phyloP scores from a whole-genome alignment of 352 stramenopile genomes.

The Peronospora destructor region DNA sequence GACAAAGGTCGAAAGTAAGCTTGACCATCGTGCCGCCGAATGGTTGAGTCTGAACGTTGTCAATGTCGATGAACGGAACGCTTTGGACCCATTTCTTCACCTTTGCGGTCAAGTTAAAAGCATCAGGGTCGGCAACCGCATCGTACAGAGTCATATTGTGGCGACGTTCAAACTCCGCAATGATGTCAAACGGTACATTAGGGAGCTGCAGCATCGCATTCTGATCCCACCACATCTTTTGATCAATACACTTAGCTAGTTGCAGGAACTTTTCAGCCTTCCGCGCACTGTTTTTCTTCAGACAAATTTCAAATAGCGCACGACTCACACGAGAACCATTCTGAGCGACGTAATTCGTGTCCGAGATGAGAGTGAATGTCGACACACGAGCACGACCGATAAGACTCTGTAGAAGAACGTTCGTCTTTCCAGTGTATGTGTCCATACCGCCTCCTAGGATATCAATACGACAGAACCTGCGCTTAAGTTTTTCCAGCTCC shows the following conservation, averaged over 20 bases:
- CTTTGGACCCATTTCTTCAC: conserved; percentile 60
- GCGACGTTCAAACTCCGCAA: conserved; percentile 73
- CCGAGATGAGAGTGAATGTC: conserved; percentile 96
- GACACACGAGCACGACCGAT: conserved; percentile 76
- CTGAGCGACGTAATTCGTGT: conserved; percentile 99
- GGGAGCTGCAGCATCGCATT: conserved; percentile 92
- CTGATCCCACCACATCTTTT: conserved; percentile 96
- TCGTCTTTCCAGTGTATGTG: conserved; percentile 91
- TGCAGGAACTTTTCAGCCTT: conserved; percentile 91
- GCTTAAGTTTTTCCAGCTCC: conserved; percentile 90
- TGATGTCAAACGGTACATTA: conserved; percentile 80
- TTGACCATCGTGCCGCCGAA: conserved; percentile 93
- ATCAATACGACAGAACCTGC: conserved; percentile 84
- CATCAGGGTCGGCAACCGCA: conserved; percentile 32
- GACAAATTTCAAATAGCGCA: conserved; percentile 98
- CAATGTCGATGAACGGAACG: conserved; percentile 63
- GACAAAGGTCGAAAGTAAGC: conserved; percentile 74
- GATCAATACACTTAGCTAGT: conserved; percentile 96
- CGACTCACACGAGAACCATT: conserved; percentile 96
- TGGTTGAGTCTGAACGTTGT: conserved; percentile 85
- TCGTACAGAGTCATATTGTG: conserved; percentile 68
- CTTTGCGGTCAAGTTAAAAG: conserved; percentile 43
- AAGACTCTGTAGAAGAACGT: conserved; percentile 92
- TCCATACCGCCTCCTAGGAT: conserved; percentile 89
- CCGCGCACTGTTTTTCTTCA: conserved; percentile 84